Conservation (phyloP, 2,329 filamentous ascomycete species). For the Fusarium hainanense region DNA sequence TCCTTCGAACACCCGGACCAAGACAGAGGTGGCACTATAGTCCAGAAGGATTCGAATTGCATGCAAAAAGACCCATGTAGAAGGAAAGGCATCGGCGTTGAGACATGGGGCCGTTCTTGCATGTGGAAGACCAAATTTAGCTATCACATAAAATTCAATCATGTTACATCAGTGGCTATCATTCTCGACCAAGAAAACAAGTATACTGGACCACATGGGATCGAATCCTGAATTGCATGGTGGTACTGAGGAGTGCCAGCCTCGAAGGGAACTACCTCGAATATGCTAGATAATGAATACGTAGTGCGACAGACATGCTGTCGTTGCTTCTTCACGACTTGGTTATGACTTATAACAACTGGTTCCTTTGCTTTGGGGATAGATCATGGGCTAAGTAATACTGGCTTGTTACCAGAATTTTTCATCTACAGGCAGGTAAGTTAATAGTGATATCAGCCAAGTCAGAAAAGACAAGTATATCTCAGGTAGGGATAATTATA, state of each 20-base stretch:
- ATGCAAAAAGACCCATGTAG: background rate
- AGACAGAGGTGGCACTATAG: background rate
- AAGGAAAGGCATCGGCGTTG: background rate
- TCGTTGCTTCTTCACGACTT: too few species aligned
- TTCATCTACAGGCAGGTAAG: too few species aligned
- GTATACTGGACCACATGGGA: background rate
- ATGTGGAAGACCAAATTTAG: background rate
- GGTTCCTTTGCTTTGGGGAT: background rate
- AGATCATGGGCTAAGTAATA: background rate
- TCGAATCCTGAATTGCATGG: background rate
- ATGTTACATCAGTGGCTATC: background rate
- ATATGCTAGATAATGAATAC: background rate
- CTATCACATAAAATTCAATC: background rate
- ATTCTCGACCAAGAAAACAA: background rate
- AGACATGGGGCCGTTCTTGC: background rate
- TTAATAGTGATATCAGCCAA: too few species aligned
- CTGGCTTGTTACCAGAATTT: background rate
- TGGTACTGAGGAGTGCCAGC: too few species aligned
- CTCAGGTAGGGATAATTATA: background rate
- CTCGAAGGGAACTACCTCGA: background rate
- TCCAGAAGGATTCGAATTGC: background rate
- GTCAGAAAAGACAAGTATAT: background rate
- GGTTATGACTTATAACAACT: background rate
- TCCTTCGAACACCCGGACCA: background rate
- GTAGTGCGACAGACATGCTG: background rate